A percentile compares a stretch with the other conserved stretches of the same genome.
These are phyloP conservation scores for Salix brachista DNA, from an alignment of 345 rosid species.

Conservation along the genomic window DNA sequence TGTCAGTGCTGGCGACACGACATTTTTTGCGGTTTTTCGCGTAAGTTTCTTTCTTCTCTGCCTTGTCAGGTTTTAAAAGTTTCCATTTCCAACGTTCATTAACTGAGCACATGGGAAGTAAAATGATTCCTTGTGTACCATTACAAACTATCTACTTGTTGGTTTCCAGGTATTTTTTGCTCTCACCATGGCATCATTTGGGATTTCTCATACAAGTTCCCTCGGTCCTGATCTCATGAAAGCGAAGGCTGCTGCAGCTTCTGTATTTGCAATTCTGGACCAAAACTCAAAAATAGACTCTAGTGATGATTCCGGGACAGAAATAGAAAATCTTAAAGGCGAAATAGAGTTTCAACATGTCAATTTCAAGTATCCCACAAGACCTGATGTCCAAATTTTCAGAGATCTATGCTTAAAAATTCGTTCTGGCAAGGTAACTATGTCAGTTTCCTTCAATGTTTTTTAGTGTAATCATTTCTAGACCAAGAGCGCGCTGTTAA, in stretches of 20 bases:
- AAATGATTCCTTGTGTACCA: not conserved
- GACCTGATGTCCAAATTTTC: slow-evolving; percentile 21
- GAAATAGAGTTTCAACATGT: slow-evolving; percentile 14
- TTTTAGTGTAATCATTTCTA: not conserved
- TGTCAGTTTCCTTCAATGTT: not conserved
- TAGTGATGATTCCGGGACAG: slow-evolving; percentile 14
- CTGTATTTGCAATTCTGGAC: slow-evolving; percentile 17
- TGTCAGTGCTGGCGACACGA: slow-evolving; percentile 4
- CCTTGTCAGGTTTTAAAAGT: not conserved
- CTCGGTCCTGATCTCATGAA: slow-evolving; percentile 8
- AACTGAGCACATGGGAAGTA: not conserved
- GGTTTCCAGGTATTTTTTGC: slow-evolving; percentile 13
- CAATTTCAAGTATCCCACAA: slow-evolving; percentile 13
- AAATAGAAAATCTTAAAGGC: slow-evolving; percentile 13
- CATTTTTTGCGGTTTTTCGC: slow-evolving; percentile 12
- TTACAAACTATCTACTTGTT: not conserved
- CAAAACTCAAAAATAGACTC: slow-evolving; percentile 17
- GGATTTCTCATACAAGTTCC: slow-evolving; percentile 5
- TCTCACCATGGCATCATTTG: slow-evolving; percentile 15
- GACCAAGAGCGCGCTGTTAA: not conserved
- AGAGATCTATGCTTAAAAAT: slow-evolving; percentile 8
- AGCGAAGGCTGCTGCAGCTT: slow-evolving; percentile 14
- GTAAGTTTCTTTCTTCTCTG: not conserved
- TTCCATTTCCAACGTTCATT: not conserved
- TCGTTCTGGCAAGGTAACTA: slow-evolving; percentile 16